These are phyloP conservation scores for Thraustochytrium sp. DNA, from an alignment of 352 stramenopile genomes.

Conservation along the genomic window DNA sequence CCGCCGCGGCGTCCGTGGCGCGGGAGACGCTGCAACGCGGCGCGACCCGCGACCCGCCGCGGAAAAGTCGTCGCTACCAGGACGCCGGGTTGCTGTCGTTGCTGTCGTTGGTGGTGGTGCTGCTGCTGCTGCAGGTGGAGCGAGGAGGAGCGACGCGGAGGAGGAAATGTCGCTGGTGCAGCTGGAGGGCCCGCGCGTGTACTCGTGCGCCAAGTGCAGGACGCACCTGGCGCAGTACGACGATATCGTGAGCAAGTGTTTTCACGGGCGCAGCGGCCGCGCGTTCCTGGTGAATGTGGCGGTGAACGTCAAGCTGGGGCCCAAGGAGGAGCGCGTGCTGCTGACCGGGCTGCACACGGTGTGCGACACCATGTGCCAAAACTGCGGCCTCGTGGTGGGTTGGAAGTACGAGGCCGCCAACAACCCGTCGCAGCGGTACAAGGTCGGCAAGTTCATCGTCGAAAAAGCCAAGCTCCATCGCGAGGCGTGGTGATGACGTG, in stretches of 20 bases:
- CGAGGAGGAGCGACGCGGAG: no score
- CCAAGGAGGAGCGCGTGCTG: constrained; percentile 77
- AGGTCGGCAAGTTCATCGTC: constrained; percentile 92
- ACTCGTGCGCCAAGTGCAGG: constrained; percentile 26
- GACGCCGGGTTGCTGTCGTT: no score
- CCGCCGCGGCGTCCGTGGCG: no score
- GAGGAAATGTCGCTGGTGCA: constrained; percentile 32
- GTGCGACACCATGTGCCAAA: constrained; percentile 85
- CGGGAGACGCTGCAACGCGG: no score
- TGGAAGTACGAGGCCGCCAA: constrained; percentile 92
- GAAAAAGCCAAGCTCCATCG: constrained; percentile 80
- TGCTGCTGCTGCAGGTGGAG: no score
- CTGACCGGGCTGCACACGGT: constrained; percentile 88
- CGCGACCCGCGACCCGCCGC: no score
- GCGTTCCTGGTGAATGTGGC: constrained; percentile 63
- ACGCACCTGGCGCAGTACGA: constrained; percentile 34
- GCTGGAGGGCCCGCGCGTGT: constrained; percentile 15
- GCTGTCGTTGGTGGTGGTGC: no score
- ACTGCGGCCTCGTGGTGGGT: constrained; percentile 76
- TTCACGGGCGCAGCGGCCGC: constrained; percentile 63
- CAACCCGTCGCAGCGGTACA: constrained; percentile 87
- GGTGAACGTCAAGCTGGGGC: constrained; percentile 73
- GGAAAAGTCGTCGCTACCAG: no score
- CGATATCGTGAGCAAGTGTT: constrained; percentile 51
- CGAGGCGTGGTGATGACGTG: constrained; percentile 48